Evolutionary conservation across 331 rosid genomes (phyloP).

Genomic region (Malus hybrid): DNA sequence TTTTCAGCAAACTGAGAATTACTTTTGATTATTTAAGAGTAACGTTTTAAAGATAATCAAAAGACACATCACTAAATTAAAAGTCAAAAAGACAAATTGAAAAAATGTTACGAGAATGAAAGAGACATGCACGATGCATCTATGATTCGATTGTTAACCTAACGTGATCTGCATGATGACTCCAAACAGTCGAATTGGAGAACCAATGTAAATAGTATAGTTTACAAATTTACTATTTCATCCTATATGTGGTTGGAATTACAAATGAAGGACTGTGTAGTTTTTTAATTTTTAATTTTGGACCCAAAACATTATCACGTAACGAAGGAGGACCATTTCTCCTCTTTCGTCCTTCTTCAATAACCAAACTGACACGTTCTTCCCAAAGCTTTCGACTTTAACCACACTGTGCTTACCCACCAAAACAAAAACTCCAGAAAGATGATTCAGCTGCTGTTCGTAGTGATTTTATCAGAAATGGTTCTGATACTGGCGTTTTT

Average conservation of each 20-base stretch:
- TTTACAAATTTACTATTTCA: not conserved
- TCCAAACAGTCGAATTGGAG: not conserved
- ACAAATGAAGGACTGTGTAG: not conserved
- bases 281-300: no score
- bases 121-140: not conserved
- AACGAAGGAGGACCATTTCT: no score
- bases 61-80: no score
- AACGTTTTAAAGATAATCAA: no score
- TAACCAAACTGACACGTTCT: not conserved
- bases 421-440: not conserved
- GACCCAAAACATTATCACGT: no score
- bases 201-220: not conserved
- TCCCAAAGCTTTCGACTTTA: not conserved
- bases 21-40: no score
- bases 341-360: not conserved
- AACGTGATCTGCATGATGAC: constrained; percentile 7
- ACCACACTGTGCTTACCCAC: not conserved
- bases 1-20: no score
- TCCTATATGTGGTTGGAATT: not conserved
- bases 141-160: not conserved
- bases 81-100: no score
- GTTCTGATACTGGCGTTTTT: constrained; percentile 36
- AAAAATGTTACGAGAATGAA: not conserved
- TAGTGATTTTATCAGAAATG: constrained; percentile 51
- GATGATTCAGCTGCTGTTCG: constrained; percentile 67